Evolutionary conservation across 805 yeast species (phyloP).

Genomic region (Saturnispora quitensis): DNA sequence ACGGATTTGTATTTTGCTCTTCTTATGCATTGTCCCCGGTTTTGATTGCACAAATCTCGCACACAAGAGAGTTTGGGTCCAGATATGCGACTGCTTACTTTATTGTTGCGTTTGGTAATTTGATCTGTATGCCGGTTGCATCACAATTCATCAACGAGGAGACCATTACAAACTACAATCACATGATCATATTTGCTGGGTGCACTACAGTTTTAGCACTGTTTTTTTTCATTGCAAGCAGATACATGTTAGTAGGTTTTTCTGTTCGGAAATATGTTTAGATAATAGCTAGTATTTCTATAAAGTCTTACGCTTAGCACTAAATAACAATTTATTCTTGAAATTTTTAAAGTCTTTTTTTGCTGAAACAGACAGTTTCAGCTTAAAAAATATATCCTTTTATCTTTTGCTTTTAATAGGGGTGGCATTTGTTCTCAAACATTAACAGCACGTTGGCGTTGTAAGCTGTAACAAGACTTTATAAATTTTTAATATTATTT

Average conservation of each 20-base stretch:
- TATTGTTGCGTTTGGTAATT: conserved; percentile 41
- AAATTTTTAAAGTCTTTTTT: too few relatives aligned
- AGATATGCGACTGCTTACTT: conserved; percentile 63
- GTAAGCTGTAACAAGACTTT: too few relatives aligned
- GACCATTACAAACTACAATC: conserved; percentile 16
- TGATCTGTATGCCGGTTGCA: conserved; percentile 39
- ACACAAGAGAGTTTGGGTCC: conserved; percentile 54
- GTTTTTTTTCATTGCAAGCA: conserved; percentile 2
- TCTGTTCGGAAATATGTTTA: too few relatives aligned
- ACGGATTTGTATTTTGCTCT: conserved; percentile 50
- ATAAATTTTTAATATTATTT: too few relatives aligned
- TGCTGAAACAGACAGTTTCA: too few relatives aligned
- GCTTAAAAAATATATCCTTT: too few relatives aligned
- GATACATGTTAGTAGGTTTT: conserved; percentile 12
- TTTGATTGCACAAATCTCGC: conserved; percentile 49
- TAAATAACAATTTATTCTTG: too few relatives aligned
- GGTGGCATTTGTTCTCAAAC: too few relatives aligned
- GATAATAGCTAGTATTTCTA: too few relatives aligned
- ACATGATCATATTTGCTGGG: conserved; percentile 23
- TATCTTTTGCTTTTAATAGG: too few relatives aligned
- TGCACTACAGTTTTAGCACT: conserved; percentile 18
- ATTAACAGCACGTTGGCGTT: too few relatives aligned
- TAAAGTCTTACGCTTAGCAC: too few relatives aligned
- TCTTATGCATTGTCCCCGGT: conserved; percentile 55
- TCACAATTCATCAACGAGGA: conserved; percentile 35